phyloP scores from a whole-genome alignment of 495 filamentous ascomycete species.

The Penicillium taxi region DNA sequence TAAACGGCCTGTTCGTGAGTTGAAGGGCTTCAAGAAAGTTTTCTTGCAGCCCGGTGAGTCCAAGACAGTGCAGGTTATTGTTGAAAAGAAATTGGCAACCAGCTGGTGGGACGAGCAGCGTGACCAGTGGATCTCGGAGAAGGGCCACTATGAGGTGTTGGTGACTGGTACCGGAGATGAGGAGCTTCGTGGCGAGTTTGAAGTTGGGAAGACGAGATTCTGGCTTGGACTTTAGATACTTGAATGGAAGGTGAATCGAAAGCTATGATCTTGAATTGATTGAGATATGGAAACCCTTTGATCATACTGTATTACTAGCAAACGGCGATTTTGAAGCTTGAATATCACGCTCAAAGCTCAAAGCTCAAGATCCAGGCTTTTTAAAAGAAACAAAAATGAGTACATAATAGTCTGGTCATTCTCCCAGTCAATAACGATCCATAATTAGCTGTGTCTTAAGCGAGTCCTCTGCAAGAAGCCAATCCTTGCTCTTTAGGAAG shows the following conservation, averaged over 20 bases:
- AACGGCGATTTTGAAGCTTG: too few relatives aligned
- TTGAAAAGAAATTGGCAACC: slow-evolving; percentile 67
- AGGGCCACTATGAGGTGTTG: slow-evolving; percentile 60
- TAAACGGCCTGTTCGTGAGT: slow-evolving; percentile 64
- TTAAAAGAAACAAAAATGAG: too few relatives aligned
- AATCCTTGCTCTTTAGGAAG: too few relatives aligned
- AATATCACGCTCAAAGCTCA: too few relatives aligned
- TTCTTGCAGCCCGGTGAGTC: slow-evolving; percentile 60
- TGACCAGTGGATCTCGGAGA: slow-evolving; percentile 67
- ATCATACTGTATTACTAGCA: too few relatives aligned
- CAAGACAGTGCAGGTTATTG: slow-evolving; percentile 52
- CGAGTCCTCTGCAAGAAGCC: too few relatives aligned
- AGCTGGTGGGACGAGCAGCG: slow-evolving; percentile 74
- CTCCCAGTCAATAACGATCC: too few relatives aligned
- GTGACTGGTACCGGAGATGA: slow-evolving; percentile 49
- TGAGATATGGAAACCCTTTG: too few relatives aligned
- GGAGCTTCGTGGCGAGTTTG: slow-evolving; percentile 39
- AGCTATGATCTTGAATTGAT: too few relatives aligned
- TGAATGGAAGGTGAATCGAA: background rate
- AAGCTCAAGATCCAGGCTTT: too few relatives aligned
- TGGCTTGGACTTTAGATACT: slow-evolving; percentile 40
- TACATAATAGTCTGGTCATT: too few relatives aligned
- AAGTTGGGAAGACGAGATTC: slow-evolving; percentile 49
- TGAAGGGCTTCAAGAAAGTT: slow-evolving; percentile 77
- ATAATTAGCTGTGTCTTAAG: too few relatives aligned